phyloP scores from a whole-genome alignment of 2,329 filamentous ascomycete species.

The Alternaria angustiovoidea region DNA sequence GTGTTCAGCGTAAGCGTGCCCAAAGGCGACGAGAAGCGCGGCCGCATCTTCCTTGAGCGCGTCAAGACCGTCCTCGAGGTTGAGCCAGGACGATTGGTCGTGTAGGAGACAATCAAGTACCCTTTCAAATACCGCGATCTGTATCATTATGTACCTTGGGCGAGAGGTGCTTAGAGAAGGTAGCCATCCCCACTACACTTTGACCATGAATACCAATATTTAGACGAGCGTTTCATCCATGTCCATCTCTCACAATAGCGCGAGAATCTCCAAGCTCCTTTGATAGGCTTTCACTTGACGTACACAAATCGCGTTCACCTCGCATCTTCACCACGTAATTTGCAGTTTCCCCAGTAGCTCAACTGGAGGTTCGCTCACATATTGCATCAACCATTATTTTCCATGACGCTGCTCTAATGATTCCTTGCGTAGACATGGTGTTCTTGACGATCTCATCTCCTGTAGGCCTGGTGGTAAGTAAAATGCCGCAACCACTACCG shows the following conservation, averaged over 20 bases:
- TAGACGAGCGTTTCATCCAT: background rate
- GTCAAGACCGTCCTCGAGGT: slow-evolving; percentile 77
- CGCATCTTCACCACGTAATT: background rate
- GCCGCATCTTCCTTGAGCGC: slow-evolving; percentile 81
- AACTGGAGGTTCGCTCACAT: background rate
- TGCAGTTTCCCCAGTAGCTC: background rate
- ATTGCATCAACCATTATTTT: background rate
- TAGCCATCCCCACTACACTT: background rate
- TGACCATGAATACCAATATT: background rate
- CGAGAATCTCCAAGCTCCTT: background rate
- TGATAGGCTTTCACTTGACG: background rate
- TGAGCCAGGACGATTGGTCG: slow-evolving; percentile 50
- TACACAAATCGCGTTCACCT: background rate
- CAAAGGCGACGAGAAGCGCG: slow-evolving; percentile 81
- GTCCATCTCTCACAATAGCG: background rate
- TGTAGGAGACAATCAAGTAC: slow-evolving; percentile 29
- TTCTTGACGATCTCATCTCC: background rate
- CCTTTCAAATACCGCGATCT: slow-evolving; percentile 22
- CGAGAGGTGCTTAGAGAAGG: background rate
- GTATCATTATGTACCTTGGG: slow-evolving; percentile 35
- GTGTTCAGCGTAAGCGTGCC: slow-evolving; percentile 84
- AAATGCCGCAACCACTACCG: slow-evolving; percentile 2
- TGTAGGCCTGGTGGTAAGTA: background rate
- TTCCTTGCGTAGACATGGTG: background rate
- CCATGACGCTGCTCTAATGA: background rate